These are phyloP conservation scores for Solanum boliviense DNA, from an alignment of 257 asterid genomes.

Conservation along the genomic window DNA sequence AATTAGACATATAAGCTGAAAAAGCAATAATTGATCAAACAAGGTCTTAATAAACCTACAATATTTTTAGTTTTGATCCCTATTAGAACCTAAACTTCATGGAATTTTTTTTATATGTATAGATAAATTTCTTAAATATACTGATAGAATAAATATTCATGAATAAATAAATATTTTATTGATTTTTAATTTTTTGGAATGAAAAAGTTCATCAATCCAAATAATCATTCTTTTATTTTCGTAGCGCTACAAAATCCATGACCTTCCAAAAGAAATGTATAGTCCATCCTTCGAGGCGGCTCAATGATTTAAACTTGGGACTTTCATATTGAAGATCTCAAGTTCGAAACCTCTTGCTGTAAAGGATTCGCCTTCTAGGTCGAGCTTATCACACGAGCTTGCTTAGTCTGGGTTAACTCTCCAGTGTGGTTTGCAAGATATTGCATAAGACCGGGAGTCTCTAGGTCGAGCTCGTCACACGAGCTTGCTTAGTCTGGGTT, in stretches of 20 bases:
- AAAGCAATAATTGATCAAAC: not conserved
- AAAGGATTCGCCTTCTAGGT: too few relatives aligned
- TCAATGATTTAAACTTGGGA: fast-evolving
- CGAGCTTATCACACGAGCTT: not conserved
- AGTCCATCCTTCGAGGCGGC: not conserved
- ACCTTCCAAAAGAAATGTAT: not conserved
- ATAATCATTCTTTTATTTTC: too few relatives aligned
- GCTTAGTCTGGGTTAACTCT: not conserved
- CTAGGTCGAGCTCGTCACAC: too few relatives aligned
- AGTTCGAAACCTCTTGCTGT: not conserved
- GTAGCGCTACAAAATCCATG: fast-evolving
- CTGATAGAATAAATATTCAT: too few relatives aligned
- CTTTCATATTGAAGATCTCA: too few relatives aligned
- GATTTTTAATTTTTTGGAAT: too few relatives aligned
- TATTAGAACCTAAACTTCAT: not conserved
- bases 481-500: not conserved
- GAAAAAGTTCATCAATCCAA: too few relatives aligned
- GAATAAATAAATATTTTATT: too few relatives aligned
- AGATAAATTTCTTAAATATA: too few relatives aligned
- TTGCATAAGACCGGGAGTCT: not conserved
- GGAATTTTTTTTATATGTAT: not conserved
- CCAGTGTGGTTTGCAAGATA: too few relatives aligned
- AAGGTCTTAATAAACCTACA: not conserved
- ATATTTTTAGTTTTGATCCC: not conserved
- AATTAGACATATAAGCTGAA: not conserved